Evolutionary conservation across 306 rosid species (phyloP), one percentile per base, ranked within the genome.

Genomic region (Sechiopsis laciniata): DNA sequence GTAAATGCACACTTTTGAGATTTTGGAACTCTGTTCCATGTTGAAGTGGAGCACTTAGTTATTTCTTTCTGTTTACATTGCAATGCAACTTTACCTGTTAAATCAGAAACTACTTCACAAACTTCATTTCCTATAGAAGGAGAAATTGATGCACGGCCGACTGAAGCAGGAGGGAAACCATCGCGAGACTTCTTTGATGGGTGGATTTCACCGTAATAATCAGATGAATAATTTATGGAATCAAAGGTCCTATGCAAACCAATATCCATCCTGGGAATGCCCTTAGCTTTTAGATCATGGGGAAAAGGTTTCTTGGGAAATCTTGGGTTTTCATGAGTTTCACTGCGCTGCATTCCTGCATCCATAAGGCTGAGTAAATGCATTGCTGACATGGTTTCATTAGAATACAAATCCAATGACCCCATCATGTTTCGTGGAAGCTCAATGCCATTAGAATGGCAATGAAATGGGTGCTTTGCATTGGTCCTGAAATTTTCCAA

Each of bases 311-410:
- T 84, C 87, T 81, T 87, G 35, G 77, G 81, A 75, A 82, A 75
- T 75, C 81, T 87, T 72, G 89, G 76, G 70, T 71, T 82, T 22
- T 77, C 93, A 72, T 79, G 81, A 57, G 88, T 72, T 51, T 89
- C 75, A 53, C 85, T 83, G 16, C 95, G 83, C 80, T 77, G 92
- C 96, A 84, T 87, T 79, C 95, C 87, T 52, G 98, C 91, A 86
- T 90, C 95, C 98, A 95, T 91, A 46, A 95, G 97, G 91, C 96
- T 95, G 72, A 95, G 97, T 76, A 95, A 87, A 88, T 95, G 99
- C 99, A 95, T 95, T 71, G 99, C 97, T 16, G 97, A 95, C 81
- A 95, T 95, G 63, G 96, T 88, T 65, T 95, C 99, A 67, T 91
- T 91, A 61, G 97, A 83, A 87, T 87, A 95, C 79, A 88, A 76